Evolutionary conservation across 148 eudicot species (phyloP), one percentile per base, ranked within the genome.

Genomic region (Pharnaceum exiguum): DNA sequence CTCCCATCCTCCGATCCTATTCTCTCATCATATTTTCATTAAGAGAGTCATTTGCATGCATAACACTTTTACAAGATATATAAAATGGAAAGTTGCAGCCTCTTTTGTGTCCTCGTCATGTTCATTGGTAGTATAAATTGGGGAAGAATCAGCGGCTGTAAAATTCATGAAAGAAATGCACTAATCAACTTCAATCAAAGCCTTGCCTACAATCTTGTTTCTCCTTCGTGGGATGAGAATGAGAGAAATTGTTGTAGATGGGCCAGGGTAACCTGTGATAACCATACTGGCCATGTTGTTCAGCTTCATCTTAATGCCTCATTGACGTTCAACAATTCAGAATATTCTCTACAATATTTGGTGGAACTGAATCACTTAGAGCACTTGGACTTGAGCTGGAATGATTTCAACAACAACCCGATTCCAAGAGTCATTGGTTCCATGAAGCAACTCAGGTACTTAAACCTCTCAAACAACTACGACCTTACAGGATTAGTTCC

Each of bases 201-300:
- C 13, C 25, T 33, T 15, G 21, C 37, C 39, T 5, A n/a, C n/a
- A 10, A 32, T 18, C 26, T 31, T 33, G 57, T 53, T 32, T 31
- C 27, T 15, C 33, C 57, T 8, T 21, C 57, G 4, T 33, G 57
- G 57, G 17, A 53, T 12, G 60, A 36, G 4, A 36, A 28, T 2
- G n/a, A n/a, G n/a, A n/a, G n/a, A n/a, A 48, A 57, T 39, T 57
- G 61, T 48, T 57, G 61, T 37, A 57, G 9, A 7, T 56, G 60
- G 60, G 5, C 13, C 0, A 42, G 61, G 25, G 49, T 57, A 2
- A 43, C 11, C 10, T 57, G 61, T 42, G 13, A 57, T 57, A 42
- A 27, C 17, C 5, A 33, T 4, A 57, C 49, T 17, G 61, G 37
- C 24, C 37, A 40, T 4, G 46, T 57, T 13, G 4, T 57, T 25